Percentiles rank a stretch among this genome's conserved stretches.
These are phyloP conservation scores for Canna indica DNA, from an alignment of 176 grass and related monocot genomes.

Conservation along the genomic window DNA sequence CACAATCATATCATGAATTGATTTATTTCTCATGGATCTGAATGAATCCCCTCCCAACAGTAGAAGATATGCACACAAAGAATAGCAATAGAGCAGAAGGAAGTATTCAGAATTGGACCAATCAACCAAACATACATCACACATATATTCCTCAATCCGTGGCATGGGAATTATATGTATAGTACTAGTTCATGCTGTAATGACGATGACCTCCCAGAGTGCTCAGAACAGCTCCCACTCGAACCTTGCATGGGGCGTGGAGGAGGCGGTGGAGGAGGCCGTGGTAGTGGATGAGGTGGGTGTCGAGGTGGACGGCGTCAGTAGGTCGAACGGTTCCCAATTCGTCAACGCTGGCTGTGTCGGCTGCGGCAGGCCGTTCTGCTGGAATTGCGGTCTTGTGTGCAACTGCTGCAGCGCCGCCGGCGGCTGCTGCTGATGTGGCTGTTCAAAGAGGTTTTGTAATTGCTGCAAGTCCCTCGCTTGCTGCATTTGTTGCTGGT, in stretches of 20 bases:
- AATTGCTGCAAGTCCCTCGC: not conserved
- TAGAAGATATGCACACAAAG: constrained; percentile 9
- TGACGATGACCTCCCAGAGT: constrained; percentile 27
- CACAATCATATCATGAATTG: not conserved
- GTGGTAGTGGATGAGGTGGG: constrained; percentile 41
- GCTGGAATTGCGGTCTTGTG: too few species aligned
- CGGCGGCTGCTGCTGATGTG: not conserved
- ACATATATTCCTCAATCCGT: not conserved
- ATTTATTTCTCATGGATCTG: not conserved
- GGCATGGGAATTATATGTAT: not conserved
- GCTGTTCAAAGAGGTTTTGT: constrained; percentile 11
- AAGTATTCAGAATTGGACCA: not conserved
- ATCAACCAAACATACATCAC: not conserved
- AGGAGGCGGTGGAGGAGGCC: constrained; percentile 43
- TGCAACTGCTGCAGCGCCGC: not conserved
- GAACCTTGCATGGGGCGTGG: constrained; percentile 31
- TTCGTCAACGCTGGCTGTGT: constrained; percentile 12
- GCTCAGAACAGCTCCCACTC: constrained; percentile 72
- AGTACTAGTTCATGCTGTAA: not conserved
- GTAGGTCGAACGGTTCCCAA: constrained; percentile 81
- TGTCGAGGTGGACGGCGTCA: constrained; percentile 49
- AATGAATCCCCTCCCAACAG: not conserved
- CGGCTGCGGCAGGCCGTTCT: not conserved
- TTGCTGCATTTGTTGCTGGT: constrained; percentile 18
- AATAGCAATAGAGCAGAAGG: constrained; percentile 1